phyloP scores from a whole-genome alignment of 805 yeast genomes.

The Lachancea meyersii region DNA sequence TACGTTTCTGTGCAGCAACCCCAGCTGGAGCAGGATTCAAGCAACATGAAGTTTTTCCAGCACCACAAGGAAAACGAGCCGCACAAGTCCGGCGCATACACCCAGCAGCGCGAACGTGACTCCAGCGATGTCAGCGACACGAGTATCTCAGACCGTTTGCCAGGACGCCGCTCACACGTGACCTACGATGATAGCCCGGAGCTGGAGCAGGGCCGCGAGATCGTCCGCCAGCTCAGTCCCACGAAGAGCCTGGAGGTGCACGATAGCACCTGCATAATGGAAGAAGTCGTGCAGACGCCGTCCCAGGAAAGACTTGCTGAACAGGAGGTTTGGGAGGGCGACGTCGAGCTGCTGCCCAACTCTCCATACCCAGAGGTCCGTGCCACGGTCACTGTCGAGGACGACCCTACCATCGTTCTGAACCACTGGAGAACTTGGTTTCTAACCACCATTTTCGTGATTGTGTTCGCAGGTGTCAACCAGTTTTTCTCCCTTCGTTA shows the following conservation, averaged over 20 bases:
- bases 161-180: not conserved
- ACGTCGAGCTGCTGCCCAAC: conserved; percentile 17
- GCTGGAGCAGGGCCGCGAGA: conserved; percentile 4
- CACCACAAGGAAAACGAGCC: no score
- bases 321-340: conserved; percentile 23
- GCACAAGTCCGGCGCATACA: not conserved
- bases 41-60: no score
- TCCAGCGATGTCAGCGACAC: not conserved
- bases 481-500: conserved; percentile 49
- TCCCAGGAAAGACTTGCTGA: conserved; percentile 8
- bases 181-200: conserved; percentile 1
- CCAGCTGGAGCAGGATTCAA: no score
- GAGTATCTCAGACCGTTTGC: not conserved
- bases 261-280: not conserved
- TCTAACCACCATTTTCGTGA: conserved; percentile 43
- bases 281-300: not conserved
- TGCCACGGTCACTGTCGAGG: conserved; percentile 48
- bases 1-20: no score
- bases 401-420: conserved; percentile 44
- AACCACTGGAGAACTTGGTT: conserved; percentile 54
- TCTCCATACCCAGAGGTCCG: conserved; percentile 49
- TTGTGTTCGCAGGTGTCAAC: conserved; percentile 52
- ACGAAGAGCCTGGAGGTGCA: not conserved
- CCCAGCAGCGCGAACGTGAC: not conserved
- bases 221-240: conserved; percentile 5